A percentile compares a stretch with the other conserved stretches of the same genome.
These are phyloP conservation scores for Puccinellia tenuiflora DNA, from an alignment of 176 grass and related monocot genomes.

Conservation along the genomic window DNA sequence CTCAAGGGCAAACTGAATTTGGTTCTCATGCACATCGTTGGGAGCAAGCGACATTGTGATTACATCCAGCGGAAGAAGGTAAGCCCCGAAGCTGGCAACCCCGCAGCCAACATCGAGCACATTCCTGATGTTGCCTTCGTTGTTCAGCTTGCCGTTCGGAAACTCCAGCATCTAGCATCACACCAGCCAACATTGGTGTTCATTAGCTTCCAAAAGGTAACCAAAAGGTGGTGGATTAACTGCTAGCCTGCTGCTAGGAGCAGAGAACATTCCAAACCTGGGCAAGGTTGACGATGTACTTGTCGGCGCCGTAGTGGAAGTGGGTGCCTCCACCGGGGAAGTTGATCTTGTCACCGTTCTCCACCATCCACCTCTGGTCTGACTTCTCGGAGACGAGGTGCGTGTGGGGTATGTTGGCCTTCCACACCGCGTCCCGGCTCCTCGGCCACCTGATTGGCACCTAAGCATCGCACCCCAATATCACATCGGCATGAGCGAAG, in stretches of 20 bases:
- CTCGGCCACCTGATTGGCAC: constrained; percentile 68
- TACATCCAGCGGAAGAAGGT: constrained; percentile 55
- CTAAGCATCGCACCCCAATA: not conserved
- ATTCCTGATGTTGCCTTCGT: constrained; percentile 61
- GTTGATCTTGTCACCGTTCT: constrained; percentile 70
- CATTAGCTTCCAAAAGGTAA: not conserved
- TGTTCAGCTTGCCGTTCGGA: constrained; percentile 50
- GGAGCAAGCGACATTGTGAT: constrained; percentile 70
- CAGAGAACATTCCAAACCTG: constrained; percentile 30
- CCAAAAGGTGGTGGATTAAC: not conserved
- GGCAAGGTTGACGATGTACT: constrained; percentile 65
- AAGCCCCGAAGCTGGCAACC: constrained; percentile 72
- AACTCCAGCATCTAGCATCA: constrained; percentile 84
- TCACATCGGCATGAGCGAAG: not conserved
- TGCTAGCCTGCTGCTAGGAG: too few relatives aligned
- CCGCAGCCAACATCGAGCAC: constrained; percentile 76
- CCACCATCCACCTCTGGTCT: constrained; percentile 81
- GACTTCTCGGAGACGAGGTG: constrained; percentile 74
- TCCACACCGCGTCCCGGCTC: constrained; percentile 71
- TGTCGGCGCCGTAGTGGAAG: constrained; percentile 69
- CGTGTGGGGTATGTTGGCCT: constrained; percentile 69
- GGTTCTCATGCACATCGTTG: constrained; percentile 83
- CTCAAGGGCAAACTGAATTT: constrained; percentile 86
- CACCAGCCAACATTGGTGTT: not conserved
- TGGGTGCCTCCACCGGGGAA: constrained; percentile 80